phyloP scores from a whole-genome alignment of 1,284 basidiomycete genomes.

The Termitomyces sp. region DNA sequence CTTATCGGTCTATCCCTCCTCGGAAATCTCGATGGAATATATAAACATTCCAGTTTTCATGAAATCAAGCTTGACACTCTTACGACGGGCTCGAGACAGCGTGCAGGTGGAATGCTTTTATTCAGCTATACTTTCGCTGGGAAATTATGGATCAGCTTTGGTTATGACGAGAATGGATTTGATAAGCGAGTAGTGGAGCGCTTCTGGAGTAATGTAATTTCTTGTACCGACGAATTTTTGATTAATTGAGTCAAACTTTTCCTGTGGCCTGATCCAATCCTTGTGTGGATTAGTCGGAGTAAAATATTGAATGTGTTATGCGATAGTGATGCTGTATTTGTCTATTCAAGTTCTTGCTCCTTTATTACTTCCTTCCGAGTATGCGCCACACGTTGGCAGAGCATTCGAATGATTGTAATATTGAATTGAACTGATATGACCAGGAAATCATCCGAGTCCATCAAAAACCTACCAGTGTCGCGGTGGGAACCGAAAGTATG shows the following conservation, averaged over 20 bases:
- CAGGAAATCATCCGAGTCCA: no score
- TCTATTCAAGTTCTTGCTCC: no score
- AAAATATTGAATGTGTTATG: background rate
- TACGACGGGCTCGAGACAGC: slow-evolving; percentile 75
- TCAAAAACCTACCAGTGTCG: no score
- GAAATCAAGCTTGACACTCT: slow-evolving; percentile 56
- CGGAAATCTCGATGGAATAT: slow-evolving; percentile 75
- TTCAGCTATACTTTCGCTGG: slow-evolving; percentile 75
- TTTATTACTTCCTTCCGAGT: no score
- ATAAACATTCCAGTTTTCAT: slow-evolving; percentile 58
- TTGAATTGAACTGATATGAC: no score
- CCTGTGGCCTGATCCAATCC: background rate
- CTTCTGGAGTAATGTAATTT: slow-evolving; percentile 52
- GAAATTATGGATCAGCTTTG: slow-evolving; percentile 68
- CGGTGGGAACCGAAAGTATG: no score
- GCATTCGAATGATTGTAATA: no score
- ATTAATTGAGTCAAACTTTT: slow-evolving; percentile 7
- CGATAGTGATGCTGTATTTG: background rate
- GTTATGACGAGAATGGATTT: slow-evolving; percentile 73
- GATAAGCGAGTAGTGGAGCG: slow-evolving; percentile 48
- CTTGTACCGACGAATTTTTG: slow-evolving; percentile 47
- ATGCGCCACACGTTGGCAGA: no score
- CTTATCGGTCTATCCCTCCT: slow-evolving; percentile 73
- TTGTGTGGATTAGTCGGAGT: background rate
- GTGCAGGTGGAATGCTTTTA: slow-evolving; percentile 65